Base-by-base conservation (phyloP, 176 grass and related monocot species). In the Ampelocalamus luodianensis region DNA sequence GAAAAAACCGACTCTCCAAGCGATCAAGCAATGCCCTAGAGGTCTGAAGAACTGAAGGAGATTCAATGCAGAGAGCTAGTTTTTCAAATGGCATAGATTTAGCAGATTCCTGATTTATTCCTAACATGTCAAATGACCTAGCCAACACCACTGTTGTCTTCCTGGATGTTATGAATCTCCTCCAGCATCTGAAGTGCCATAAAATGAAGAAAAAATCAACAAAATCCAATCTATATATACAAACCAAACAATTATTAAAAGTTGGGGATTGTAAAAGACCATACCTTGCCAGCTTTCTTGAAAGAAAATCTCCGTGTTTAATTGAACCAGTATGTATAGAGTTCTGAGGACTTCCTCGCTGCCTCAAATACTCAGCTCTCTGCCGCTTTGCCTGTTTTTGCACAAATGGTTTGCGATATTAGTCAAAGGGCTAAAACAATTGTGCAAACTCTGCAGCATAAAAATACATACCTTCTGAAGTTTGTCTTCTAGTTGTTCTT, bases 71-170 rank as follows among this genome's bases (percentile, higher is more conserved):
- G 55, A 82, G 27, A 76, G 91, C 91, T 54, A 98, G 60, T 81
- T 95, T 88, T 85, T 96, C 96, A 79, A 98, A 96, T 61, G 96
- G 83, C 90, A 98, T 90, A 65, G 86, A 87, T 65, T 84, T 74
- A 48, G 85, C 81, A 65, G 93, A 90, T 73, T 81, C 88, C 60
- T 82, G 65, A 71, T 90, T 91, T 62, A 94, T 88, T 62, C 81
- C 81, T 48, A 98, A 67, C 11, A 65, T 63, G 24, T 92, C 81
- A 81, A 94, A 98, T 34, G 91, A 82, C 89, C 84, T 81, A 82
- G 88, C 77, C 65, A 98, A 72, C 42, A 77, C 71, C 71, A 87
- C 84, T 40, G 90, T 98, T 61, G 96, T 98, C 71, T 85, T 89
- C 83, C 72, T 95, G 71, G 85, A 95, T 83, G 65, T 95, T 86